Evolutionary conservation across 2,329 filamentous ascomycete species (phyloP).

Genomic region (Arthroderma sp.): DNA sequence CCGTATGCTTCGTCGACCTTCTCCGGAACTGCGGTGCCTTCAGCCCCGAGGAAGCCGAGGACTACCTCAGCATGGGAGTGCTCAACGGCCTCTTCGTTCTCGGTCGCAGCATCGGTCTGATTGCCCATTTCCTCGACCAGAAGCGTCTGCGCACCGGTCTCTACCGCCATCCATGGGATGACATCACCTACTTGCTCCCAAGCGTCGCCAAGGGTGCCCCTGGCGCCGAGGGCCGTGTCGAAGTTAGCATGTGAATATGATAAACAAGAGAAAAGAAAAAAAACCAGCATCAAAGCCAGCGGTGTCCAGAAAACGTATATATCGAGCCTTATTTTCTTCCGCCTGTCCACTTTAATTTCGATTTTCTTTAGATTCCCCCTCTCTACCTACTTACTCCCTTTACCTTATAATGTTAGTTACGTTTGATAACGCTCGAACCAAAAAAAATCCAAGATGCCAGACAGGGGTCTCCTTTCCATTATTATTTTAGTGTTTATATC

Average conservation of each 20-base stretch:
- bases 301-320: too few species aligned
- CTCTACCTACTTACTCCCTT: too few species aligned
- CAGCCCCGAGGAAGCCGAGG: slow-evolving; percentile 88
- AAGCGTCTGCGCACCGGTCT: slow-evolving; percentile 97
- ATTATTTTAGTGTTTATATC: too few species aligned
- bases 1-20: slow-evolving; percentile 96
- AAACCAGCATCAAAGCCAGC: too few species aligned
- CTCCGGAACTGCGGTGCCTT: slow-evolving; percentile 97
- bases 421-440: too few species aligned
- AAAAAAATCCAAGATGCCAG: too few species aligned
- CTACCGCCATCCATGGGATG: slow-evolving; percentile 98
- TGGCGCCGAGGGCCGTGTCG: slow-evolving; percentile 73
- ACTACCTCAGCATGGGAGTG: slow-evolving; percentile 98
- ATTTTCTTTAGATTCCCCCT: too few species aligned
- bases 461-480: too few species aligned
- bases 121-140: slow-evolving; percentile 99
- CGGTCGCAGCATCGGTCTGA: slow-evolving; percentile 92
- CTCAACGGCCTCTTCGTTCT: slow-evolving; percentile 99
- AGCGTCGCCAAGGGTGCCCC: slow-evolving; percentile 57
- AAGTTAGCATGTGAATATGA: slow-evolving; percentile 57
- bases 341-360: too few species aligned
- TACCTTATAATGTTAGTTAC: too few species aligned
- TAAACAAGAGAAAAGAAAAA: too few species aligned
- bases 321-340: too few species aligned
- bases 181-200: slow-evolving; percentile 89